Evolutionary conservation across 495 filamentous ascomycete genomes (phyloP).

Genomic region (Pseudomonodictys pantanalensis): DNA sequence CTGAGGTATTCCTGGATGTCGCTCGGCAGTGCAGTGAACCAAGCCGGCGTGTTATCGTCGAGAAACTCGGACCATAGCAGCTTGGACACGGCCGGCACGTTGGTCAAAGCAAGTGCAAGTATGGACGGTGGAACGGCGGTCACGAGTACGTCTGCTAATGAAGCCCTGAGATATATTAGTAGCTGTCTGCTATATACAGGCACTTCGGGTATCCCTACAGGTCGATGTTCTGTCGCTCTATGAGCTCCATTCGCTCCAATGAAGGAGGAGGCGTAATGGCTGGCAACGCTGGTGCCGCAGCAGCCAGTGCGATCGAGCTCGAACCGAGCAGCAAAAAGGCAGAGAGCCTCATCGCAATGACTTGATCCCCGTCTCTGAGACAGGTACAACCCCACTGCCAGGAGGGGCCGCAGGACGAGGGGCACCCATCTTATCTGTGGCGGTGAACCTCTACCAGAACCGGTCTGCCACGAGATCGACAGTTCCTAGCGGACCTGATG

Average conservation of each 20-base stretch:
- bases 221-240: neutral
- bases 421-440: neutral
- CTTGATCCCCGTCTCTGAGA: neutral
- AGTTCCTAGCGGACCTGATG: neutral
- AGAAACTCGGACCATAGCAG: constrained; percentile 22
- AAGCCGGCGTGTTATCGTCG: constrained; percentile 10
- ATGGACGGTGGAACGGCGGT: neutral
- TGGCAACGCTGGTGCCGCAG: neutral
- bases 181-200: neutral
- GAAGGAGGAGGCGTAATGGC: neutral
- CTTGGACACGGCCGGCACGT: constrained; percentile 13
- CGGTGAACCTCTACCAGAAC: neutral
- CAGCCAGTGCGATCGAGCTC: neutral
- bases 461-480: neutral
- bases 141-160: neutral
- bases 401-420: too few species aligned
- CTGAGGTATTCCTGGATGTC: constrained; percentile 16
- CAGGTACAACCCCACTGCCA: neutral
- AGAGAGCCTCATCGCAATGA: neutral
- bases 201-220: neutral
- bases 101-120: constrained; percentile 3
- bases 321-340: neutral
- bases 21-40: constrained; percentile 22
- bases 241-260: neutral
- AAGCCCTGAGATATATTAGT: neutral